A percentile compares a stretch with the other conserved stretches of the same genome.
Conservation (phyloP, 2,329 filamentous ascomycete genomes). For the Conoideocrella luteorostrata region DNA sequence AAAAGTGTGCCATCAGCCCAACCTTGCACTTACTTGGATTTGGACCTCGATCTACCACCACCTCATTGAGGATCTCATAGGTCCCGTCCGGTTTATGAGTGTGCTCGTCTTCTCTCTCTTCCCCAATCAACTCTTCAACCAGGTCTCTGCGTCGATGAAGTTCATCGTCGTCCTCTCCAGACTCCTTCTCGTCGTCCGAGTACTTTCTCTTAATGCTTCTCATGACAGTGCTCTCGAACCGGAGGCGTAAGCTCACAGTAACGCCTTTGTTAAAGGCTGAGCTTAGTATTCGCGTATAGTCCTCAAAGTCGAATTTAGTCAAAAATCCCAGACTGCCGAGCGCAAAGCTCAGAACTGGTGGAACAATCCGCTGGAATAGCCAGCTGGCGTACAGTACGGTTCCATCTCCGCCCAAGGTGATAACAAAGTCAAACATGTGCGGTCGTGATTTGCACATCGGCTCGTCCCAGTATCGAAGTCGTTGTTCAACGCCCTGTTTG, state of each 20-base stretch:
- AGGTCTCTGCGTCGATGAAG: slow-evolving; percentile 53
- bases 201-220: slow-evolving; percentile 53
- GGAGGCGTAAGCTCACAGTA: slow-evolving; percentile 76
- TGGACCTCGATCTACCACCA: slow-evolving; percentile 91
- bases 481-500: slow-evolving; percentile 32
- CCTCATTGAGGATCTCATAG: slow-evolving; percentile 89
- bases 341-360: slow-evolving; percentile 85
- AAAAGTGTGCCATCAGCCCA: too few species aligned
- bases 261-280: slow-evolving; percentile 76
- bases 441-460: slow-evolving; percentile 70
- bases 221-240: slow-evolving; percentile 95
- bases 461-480: slow-evolving; percentile 78
- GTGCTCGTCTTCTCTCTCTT: slow-evolving; percentile 74
- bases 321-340: slow-evolving; percentile 89
- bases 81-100: slow-evolving; percentile 82
- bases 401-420: slow-evolving; percentile 91
- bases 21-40: slow-evolving; percentile 65
- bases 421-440: slow-evolving; percentile 87
- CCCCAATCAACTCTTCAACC: slow-evolving; percentile 83
- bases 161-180: slow-evolving; percentile 32
- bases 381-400: slow-evolving; percentile 94
- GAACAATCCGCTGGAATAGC: slow-evolving; percentile 93
- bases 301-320: slow-evolving; percentile 89
- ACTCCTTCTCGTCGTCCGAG: slow-evolving; percentile 14
- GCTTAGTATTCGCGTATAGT: slow-evolving; percentile 62